phyloP scores from a whole-genome alignment of 2,329 filamentous ascomycete species.

The Colletotrichum sp. region DNA sequence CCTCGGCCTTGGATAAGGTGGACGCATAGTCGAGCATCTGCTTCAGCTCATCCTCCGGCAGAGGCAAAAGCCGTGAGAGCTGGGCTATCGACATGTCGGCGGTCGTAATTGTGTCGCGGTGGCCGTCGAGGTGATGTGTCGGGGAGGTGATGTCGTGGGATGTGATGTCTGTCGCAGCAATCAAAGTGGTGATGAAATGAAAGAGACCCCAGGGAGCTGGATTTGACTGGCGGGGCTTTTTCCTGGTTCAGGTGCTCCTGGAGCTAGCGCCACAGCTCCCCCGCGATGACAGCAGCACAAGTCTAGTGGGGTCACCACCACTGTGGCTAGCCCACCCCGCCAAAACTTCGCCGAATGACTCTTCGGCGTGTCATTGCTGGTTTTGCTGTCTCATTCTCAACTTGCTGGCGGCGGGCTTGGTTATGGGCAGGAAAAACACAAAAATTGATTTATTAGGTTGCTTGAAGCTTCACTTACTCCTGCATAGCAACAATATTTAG shows the following conservation, averaged over 20 bases:
- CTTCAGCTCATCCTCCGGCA: conserved; percentile 83
- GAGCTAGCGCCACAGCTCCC: conserved; percentile 13
- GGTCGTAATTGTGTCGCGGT: neutral
- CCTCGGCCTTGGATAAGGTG: conserved; percentile 76
- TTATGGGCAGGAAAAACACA: neutral
- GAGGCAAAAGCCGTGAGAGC: conserved; percentile 79
- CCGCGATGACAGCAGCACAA: neutral
- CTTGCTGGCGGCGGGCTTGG: neutral
- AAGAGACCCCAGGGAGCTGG: neutral
- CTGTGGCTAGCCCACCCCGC: neutral
- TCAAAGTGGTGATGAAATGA: conserved; percentile 1
- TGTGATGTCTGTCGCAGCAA: neutral
- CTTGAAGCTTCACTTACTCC: neutral
- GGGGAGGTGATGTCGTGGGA: neutral
- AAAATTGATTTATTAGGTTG: neutral
- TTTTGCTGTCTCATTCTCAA: neutral
- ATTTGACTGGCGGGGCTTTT: neutral
- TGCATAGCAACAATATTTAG: neutral
- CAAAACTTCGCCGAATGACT: conserved; percentile 6
- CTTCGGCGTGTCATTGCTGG: neutral
- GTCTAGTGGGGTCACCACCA: neutral
- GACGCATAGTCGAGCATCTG: conserved; percentile 85
- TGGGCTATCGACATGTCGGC: conserved; percentile 63
- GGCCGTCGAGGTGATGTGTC: neutral
- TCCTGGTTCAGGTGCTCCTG: neutral